A percentile compares a stretch with the other conserved stretches of the same genome.
These are phyloP conservation scores for Solanum neorickii DNA, from an alignment of 257 asterid genomes.

Conservation along the genomic window DNA sequence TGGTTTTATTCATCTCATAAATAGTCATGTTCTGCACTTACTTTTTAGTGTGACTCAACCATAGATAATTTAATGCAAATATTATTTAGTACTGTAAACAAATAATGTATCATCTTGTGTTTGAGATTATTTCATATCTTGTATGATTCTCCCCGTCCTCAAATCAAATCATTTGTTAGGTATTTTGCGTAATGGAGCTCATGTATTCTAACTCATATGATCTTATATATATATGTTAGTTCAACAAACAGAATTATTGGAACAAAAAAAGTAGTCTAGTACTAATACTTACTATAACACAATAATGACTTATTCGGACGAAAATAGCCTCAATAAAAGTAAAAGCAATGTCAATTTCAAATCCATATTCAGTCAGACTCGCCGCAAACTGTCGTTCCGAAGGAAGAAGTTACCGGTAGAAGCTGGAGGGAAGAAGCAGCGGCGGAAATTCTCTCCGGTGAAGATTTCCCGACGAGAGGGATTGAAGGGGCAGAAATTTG, in stretches of 20 bases:
- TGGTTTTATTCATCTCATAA: not conserved
- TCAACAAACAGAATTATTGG: not conserved
- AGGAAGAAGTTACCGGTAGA: slow-evolving; percentile 22
- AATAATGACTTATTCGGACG: slow-evolving; percentile 17
- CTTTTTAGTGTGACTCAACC: not conserved
- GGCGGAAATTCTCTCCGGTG: slow-evolving; percentile 25
- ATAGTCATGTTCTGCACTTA: not conserved
- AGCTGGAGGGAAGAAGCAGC: slow-evolving; percentile 30
- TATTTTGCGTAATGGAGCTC: not conserved
- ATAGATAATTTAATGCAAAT: too few species aligned
- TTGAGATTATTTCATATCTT: not conserved
- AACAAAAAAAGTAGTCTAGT: not conserved
- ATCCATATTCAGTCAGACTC: not conserved
- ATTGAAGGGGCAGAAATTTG: slow-evolving; percentile 30
- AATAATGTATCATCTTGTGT: not conserved
- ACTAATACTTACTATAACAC: not conserved
- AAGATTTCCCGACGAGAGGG: slow-evolving; percentile 32
- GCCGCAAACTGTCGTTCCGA: slow-evolving; percentile 23
- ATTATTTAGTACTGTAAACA: not conserved
- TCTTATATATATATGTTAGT: too few species aligned
- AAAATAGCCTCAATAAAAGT: not conserved
- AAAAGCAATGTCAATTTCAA: not conserved
- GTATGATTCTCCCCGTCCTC: not conserved
- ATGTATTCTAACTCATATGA: not conserved
- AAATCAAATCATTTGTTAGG: not conserved